Base-by-base conservation (phyloP, 108 stramenopile species). In the Skeletonema costatum region DNA sequence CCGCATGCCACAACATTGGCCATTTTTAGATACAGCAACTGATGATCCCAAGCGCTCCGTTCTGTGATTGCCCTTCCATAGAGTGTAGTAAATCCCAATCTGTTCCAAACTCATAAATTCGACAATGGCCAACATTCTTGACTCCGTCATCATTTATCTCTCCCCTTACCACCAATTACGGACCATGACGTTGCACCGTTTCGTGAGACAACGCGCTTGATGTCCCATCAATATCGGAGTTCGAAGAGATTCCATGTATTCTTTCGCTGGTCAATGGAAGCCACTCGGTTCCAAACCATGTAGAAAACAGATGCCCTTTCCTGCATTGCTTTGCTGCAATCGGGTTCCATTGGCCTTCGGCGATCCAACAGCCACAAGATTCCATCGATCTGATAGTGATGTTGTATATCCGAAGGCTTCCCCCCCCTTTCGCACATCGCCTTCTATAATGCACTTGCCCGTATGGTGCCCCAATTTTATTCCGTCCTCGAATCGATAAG, bases 1-100 rank as follows among this genome's bases (percentile, higher is more conserved):
- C 53, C 53, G 8, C 53, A 56, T 56, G 53, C 53, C 53, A 56
- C 53, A 21, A 56, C 53, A 56, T 56, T 56, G 25, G 25, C 53
- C 53, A 56, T 56, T 25, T 10, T 25, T 21, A 6, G 53, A 10
- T 25, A 56, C 53, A 10, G 53, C 53, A 56, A 56, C 53, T 25
- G 53, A 56, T 7, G 53, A 25, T 25, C 53, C 53, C 53, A 56
- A 56, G 25, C 53, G 53, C n/a, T 25, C 53, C 53, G 25, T 56
- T 56, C 7, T 56, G 25, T 8, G 53, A 29, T 25, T 25, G 53
- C 7, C 53, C 53, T 7, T 56, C 53, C 19, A 56, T 56, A 56
- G 53, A 56, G 53, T 56, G 53, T 25, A 56, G 19, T 56, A 56
- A 56, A 4, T 56, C 53, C 53, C 53, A 56, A 7, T 56, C 53